A percentile compares a stretch with the other conserved stretches of the same genome.
Evolutionary conservation across 371 early-diverging fungal species (phyloP).

Genomic region (Mortierella sp.): DNA sequence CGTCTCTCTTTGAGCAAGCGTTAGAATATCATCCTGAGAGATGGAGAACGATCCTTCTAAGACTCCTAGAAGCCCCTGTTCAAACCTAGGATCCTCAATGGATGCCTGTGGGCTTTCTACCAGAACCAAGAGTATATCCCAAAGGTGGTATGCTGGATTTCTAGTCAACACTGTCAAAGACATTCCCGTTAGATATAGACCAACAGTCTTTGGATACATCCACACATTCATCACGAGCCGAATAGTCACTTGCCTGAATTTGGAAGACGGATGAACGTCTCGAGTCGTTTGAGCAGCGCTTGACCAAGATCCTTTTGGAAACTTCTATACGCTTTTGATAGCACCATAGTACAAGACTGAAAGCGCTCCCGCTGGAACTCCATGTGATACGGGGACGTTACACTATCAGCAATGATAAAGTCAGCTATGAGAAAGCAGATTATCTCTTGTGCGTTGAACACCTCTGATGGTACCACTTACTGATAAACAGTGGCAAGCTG

Average conservation of each 20-base stretch:
- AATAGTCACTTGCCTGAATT: slow-evolving; percentile 14
- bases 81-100: background rate
- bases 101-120: background rate
- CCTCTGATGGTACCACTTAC: slow-evolving; percentile 11
- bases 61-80: background rate
- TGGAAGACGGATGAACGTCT: slow-evolving; percentile 17
- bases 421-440: too few species aligned
- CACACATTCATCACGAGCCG: background rate
- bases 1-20: slow-evolving; percentile 7
- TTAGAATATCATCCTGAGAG: background rate
- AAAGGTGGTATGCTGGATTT: slow-evolving; percentile 33
- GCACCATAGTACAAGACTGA: slow-evolving; percentile 27
- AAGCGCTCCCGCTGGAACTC: slow-evolving; percentile 49
- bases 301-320: background rate
- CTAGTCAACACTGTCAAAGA: slow-evolving; percentile 13
- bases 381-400: slow-evolving; percentile 40
- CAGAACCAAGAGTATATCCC: slow-evolving; percentile 21
- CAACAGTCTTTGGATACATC: background rate
- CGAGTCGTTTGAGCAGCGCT: slow-evolving; percentile 12
- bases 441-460: too few species aligned
- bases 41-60: background rate
- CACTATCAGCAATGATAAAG: slow-evolving; percentile 12
- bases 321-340: slow-evolving; percentile 23
- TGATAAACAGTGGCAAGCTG: slow-evolving; percentile 25
- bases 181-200: background rate